phyloP scores from a whole-genome alignment of 352 stramenopile species.

The Saprolegnia diclina region DNA sequence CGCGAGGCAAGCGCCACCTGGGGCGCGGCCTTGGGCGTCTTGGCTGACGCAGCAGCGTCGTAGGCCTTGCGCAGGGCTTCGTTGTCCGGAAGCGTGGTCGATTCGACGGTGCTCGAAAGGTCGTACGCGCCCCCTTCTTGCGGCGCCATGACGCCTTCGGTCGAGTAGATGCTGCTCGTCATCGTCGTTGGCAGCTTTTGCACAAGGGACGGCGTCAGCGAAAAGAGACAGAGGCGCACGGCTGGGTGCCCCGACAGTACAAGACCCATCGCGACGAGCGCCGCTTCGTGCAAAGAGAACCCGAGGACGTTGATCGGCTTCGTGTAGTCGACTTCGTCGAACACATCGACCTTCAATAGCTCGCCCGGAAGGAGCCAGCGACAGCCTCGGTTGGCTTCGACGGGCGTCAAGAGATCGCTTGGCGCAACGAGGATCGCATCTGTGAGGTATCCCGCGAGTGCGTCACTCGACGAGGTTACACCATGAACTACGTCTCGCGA shows the following conservation, averaged over 20 bases:
- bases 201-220: slow-evolving; percentile 36
- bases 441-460: slow-evolving; percentile 11
- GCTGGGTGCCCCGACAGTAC: slow-evolving; percentile 9
- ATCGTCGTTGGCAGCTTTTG: slow-evolving; percentile 34
- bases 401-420: slow-evolving; percentile 1
- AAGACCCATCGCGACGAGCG: slow-evolving; percentile 48
- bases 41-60: slow-evolving; percentile 25
- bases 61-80: not conserved
- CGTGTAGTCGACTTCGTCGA: slow-evolving; percentile 32
- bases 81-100: not conserved
- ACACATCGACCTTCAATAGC: not conserved
- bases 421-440: not conserved
- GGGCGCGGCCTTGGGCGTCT: slow-evolving; percentile 32
- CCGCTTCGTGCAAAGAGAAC: slow-evolving; percentile 43
- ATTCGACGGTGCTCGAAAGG: slow-evolving; percentile 34
- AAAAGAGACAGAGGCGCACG: slow-evolving; percentile 24
- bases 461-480: not conserved
- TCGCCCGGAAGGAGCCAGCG: slow-evolving; percentile 9
- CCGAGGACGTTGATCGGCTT: slow-evolving; percentile 42
- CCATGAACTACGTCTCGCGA: not conserved
- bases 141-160: slow-evolving; percentile 37
- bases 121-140: slow-evolving; percentile 51
- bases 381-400: not conserved
- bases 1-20: slow-evolving; percentile 45
- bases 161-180: slow-evolving; percentile 44